Evolutionary conservation across 441 rosid species (phyloP).

Genomic region (Gossypium davidsonii): DNA sequence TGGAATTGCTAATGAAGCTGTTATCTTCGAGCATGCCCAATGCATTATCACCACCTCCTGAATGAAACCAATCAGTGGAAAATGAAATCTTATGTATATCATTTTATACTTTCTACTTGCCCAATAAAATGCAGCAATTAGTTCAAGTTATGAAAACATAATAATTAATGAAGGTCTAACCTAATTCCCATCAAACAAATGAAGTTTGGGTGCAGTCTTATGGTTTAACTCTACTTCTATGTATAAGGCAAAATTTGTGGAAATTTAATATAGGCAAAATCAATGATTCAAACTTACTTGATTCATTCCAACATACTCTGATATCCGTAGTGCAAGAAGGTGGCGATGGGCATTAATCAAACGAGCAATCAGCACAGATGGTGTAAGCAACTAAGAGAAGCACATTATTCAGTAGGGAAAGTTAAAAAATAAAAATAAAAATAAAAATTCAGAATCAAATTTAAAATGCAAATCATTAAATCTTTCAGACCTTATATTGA

Average conservation of each 20-base stretch:
- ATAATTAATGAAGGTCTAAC: slow-evolving; percentile 1
- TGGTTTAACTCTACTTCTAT: background rate
- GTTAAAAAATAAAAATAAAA: slow-evolving; percentile 16
- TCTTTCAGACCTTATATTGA: slow-evolving; percentile 74
- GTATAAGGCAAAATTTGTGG: background rate
- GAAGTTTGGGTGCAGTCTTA: background rate
- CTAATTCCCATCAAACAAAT: background rate
- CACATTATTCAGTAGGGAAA: slow-evolving; percentile 24
- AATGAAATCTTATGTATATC: background rate
- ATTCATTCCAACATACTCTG: slow-evolving; percentile 89
- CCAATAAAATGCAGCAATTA: background rate
- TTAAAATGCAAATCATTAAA: slow-evolving; percentile 16
- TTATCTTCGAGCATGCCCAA: slow-evolving; percentile 94
- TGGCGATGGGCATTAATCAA: slow-evolving; percentile 81
- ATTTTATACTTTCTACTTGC: background rate
- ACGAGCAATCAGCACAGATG: slow-evolving; percentile 80
- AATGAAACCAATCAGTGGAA: slow-evolving; percentile 13
- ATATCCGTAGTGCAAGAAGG: slow-evolving; percentile 84
- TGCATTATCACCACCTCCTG: slow-evolving; percentile 98
- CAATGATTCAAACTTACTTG: slow-evolving; percentile 47
- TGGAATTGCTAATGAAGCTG: slow-evolving; percentile 83
- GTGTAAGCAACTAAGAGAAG: slow-evolving; percentile 64
- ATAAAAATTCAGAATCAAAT: slow-evolving; percentile 12
- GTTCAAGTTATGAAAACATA: background rate
- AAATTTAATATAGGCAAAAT: slow-evolving; percentile 1